Conservation (phyloP, 768 basidiomycete species). For the Mycena epipterygia region DNA sequence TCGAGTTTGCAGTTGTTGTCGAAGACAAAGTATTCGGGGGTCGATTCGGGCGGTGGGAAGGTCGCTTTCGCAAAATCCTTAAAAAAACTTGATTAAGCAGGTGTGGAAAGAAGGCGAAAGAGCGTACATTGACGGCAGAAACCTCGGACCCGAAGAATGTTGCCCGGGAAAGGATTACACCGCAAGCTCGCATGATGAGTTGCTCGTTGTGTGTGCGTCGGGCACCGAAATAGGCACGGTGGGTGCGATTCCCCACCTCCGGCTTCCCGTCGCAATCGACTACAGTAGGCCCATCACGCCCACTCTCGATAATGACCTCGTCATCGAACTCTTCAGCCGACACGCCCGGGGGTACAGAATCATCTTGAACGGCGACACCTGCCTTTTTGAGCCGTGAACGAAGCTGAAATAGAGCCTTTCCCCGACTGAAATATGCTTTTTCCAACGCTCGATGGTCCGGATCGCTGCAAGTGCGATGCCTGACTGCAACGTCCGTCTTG, state of each 20-base stretch:
- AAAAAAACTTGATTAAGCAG: not conserved
- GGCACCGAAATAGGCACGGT: conserved; percentile 32
- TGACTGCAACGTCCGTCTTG: not conserved
- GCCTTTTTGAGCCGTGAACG: conserved; percentile 20
- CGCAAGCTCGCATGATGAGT: conserved; percentile 24
- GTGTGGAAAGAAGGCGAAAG: no score
- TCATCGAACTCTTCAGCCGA: not conserved
- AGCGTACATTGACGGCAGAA: conserved; percentile 18
- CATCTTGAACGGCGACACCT: conserved; percentile 1
- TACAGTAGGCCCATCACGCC: not conserved
- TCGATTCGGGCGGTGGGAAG: not conserved
- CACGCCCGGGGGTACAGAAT: not conserved
- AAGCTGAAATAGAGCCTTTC: conserved; percentile 28
- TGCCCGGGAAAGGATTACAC: conserved; percentile 23
- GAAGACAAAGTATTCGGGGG: conserved; percentile 37
- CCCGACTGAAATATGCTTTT: conserved; percentile 10
- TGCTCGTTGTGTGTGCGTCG: conserved; percentile 37
- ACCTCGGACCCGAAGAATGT: conserved; percentile 29
- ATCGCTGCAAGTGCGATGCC: conserved; percentile 27
- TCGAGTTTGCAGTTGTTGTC: conserved; percentile 42
- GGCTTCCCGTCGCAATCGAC: conserved; percentile 25
- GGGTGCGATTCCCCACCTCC: conserved; percentile 22
- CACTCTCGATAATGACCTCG: conserved; percentile 12
- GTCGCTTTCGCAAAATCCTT: conserved; percentile 6
- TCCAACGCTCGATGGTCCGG: conserved; percentile 27